Conservation (phyloP, 2,329 filamentous ascomycete species). For the Diaporthe sp. region DNA sequence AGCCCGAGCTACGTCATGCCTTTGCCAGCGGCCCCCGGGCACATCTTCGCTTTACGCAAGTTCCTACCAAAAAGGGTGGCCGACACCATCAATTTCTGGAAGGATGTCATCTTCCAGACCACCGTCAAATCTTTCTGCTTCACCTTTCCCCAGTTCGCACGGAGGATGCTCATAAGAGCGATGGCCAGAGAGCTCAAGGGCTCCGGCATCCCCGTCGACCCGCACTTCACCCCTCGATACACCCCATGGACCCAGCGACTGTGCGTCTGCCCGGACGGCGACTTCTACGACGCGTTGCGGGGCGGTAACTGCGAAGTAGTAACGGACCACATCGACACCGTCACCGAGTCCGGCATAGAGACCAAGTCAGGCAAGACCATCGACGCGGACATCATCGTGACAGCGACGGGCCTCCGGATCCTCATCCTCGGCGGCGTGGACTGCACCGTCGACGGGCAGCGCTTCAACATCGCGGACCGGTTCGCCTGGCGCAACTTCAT, state of each 20-base stretch:
- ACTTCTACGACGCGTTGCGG: slow-evolving; percentile 67
- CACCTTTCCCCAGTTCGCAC: slow-evolving; percentile 64
- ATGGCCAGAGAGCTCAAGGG: slow-evolving; percentile 67
- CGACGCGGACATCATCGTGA: slow-evolving; percentile 76
- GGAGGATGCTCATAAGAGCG: slow-evolving; percentile 59
- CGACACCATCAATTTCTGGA: slow-evolving; percentile 62
- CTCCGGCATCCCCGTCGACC: slow-evolving; percentile 63
- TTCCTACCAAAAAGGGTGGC: slow-evolving; percentile 63
- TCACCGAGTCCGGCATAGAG: slow-evolving; percentile 62
- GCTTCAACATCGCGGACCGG: slow-evolving; percentile 61
- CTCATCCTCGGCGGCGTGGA: slow-evolving; percentile 67
- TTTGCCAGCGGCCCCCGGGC: slow-evolving; percentile 54
- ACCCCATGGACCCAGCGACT: slow-evolving; percentile 81
- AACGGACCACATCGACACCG: slow-evolving; percentile 65
- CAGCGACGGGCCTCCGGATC: slow-evolving; percentile 76
- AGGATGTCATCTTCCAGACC: slow-evolving; percentile 61
- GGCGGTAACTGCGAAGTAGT: slow-evolving; percentile 60
- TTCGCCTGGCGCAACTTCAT: slow-evolving; percentile 76
- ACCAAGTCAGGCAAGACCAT: slow-evolving; percentile 64
- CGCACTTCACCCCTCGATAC: slow-evolving; percentile 76
- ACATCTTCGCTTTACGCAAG: slow-evolving; percentile 54
- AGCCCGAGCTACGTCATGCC: slow-evolving; percentile 79
- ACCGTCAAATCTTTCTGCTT: slow-evolving; percentile 65
- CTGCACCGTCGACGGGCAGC: slow-evolving; percentile 67
- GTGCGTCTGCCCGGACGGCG: slow-evolving; percentile 73